Percentiles rank a stretch among this genome's conserved stretches.
Conservation (phyloP, 2,329 filamentous ascomycete genomes). For the Dactylellina leptospora region DNA sequence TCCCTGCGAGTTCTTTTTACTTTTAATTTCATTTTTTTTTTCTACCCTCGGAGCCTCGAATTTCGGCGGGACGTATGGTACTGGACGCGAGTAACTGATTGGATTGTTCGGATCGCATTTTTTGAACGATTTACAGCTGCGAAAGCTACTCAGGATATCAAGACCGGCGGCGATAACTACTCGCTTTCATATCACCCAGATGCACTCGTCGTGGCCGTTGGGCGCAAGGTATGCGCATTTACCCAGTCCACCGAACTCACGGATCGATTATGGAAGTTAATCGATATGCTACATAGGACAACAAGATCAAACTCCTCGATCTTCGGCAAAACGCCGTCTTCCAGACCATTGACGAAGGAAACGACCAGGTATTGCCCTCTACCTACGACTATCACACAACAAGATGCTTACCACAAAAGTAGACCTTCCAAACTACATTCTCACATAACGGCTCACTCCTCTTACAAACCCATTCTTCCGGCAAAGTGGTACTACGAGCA, state of each 20-base stretch:
- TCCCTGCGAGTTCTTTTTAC: neutral
- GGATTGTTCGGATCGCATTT: conserved; percentile 14
- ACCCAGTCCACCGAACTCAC: neutral
- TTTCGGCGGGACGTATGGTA: neutral
- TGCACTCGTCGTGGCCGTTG: conserved; percentile 64
- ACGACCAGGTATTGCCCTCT: conserved; percentile 22
- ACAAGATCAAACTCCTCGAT: conserved; percentile 57
- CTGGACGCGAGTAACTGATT: conserved; percentile 43
- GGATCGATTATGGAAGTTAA: neutral
- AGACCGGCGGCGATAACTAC: conserved; percentile 62
- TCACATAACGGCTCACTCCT: conserved; percentile 64
- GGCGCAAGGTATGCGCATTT: conserved; percentile 62
- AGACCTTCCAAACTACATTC: conserved; percentile 66
- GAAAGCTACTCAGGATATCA: conserved; percentile 57
- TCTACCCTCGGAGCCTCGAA: conserved; percentile 5
- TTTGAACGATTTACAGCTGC: conserved; percentile 46
- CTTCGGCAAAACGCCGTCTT: conserved; percentile 54
- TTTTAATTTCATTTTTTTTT: neutral
- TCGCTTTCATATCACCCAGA: conserved; percentile 66
- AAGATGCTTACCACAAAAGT: conserved; percentile 33
- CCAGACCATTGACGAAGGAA: conserved; percentile 56
- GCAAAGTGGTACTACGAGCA: conserved; percentile 63
- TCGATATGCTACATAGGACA: conserved; percentile 57
- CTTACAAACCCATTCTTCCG: conserved; percentile 64
- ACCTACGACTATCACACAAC: conserved; percentile 54